A percentile compares a stretch with the other conserved stretches of the same genome.
Conservation (phyloP, 2,329 filamentous ascomycete species). For the Sporothrix mexicana region DNA sequence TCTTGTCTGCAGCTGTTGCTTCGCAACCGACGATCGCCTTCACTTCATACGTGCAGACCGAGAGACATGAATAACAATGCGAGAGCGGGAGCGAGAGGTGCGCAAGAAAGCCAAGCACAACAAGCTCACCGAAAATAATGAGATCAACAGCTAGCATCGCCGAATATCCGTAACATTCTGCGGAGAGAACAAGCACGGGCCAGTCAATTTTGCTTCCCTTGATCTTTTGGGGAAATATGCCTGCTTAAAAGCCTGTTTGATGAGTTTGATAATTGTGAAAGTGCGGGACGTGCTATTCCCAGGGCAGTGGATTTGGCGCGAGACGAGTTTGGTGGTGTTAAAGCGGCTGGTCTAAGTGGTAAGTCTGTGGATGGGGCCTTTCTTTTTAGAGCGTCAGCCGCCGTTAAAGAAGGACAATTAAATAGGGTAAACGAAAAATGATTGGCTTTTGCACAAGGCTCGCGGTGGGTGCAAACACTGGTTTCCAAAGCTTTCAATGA, state of each 20-base stretch:
- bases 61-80: neutral
- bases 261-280: neutral
- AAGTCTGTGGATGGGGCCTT: neutral
- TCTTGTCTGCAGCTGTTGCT: neutral
- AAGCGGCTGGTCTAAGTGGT: too few species aligned
- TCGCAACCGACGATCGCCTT: neutral
- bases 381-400: slow-evolving; percentile 9
- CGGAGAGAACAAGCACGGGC: slow-evolving; percentile 1
- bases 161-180: neutral
- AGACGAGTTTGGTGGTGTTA: neutral
- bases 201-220: too few species aligned
- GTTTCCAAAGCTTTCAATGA: slow-evolving; percentile 6
- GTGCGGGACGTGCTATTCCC: neutral
- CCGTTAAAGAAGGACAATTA: neutral
- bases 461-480: slow-evolving; percentile 1
- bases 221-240: neutral
- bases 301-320: neutral
- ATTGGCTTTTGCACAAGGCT: slow-evolving; percentile 3
- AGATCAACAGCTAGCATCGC: neutral
- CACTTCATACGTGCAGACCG: neutral
- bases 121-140: neutral
- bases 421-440: neutral
- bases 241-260: neutral
- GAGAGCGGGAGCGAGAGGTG: neutral
- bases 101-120: neutral